Base-by-base conservation (phyloP, 2,329 filamentous ascomycete genomes). In the Trichoderma endophyticum region DNA sequence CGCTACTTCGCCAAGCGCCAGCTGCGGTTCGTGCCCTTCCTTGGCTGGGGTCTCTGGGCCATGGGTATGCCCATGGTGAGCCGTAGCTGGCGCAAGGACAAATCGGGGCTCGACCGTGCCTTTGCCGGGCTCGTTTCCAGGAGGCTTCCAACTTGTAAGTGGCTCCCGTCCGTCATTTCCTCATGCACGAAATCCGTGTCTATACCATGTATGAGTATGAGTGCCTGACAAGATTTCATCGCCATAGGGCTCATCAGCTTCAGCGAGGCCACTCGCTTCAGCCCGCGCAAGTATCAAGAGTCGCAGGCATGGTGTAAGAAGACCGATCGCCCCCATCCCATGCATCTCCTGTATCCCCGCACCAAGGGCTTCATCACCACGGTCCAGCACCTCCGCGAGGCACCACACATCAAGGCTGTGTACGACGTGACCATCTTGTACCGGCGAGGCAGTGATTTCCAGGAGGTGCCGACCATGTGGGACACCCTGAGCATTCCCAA, bases 61-160 rank as follows among this genome's bases (percentile, higher is more conserved):
- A 89, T 90, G 84, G 87, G 88, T 3, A 90, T 91, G 87, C 89
- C 88, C 7, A 83, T 91, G 80, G 87, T 90, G 26, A 89, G 84
- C 76, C 82, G 89, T 67, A 86, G 87, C 69, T 91, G 89, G 88
- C 83, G 85, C 75, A 82, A 82, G 72, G 88, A 91, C 77, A 83
- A 84, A 76, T 79, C 78, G 18, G 88, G 90, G 79, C 82, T 91
- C 75, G 83, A 87, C 64, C 82, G 84, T 30, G 86, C 90, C 12
- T 91, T 91, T 76, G 76, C 81, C 7, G 86, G 87, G 21, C 86
- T 90, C 61, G 83, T 85, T 14, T 77, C 82, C 62, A 82, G 82
- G 71, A 82, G 82, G 63, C 89, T 86, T 84, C 88, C 88, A 14
- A 88, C 85, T 32, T 91, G 87, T 90, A 81, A 82, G 86, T 82